phyloP scores from a whole-genome alignment of 257 asterid species.

The Asclepias syriaca region DNA sequence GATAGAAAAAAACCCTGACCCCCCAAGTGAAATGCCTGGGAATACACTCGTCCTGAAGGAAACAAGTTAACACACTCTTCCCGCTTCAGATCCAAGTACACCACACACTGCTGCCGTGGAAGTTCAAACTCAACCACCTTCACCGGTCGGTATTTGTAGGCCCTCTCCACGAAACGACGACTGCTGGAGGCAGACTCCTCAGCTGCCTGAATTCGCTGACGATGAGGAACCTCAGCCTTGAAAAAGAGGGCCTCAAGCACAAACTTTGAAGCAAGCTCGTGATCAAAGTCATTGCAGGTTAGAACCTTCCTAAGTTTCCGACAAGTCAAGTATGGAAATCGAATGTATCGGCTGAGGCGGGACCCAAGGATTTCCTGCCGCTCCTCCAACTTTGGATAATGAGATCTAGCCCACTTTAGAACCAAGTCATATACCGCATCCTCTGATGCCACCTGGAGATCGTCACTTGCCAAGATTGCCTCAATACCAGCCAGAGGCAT shows the following conservation, averaged over 20 bases:
- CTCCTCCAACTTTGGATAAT: constrained; percentile 55
- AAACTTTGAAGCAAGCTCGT: constrained; percentile 51
- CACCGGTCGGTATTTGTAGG: constrained; percentile 82
- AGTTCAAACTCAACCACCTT: constrained; percentile 76
- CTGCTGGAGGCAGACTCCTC: constrained; percentile 50
- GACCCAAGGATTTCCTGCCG: constrained; percentile 61
- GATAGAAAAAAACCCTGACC: constrained; percentile 93
- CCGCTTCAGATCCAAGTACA: constrained; percentile 77
- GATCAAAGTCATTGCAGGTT: constrained; percentile 68
- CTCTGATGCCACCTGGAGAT: constrained; percentile 86
- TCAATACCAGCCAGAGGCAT: constrained; percentile 88
- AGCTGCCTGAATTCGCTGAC: constrained; percentile 58
- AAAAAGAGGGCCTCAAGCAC: constrained; percentile 76
- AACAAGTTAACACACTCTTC: constrained; percentile 63
- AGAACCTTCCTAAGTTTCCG: constrained; percentile 75
- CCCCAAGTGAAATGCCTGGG: constrained; percentile 90
- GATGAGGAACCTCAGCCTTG: constrained; percentile 82
- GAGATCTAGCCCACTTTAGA: constrained; percentile 68
- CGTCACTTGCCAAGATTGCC: constrained; percentile 79
- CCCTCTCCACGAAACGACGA: constrained; percentile 68
- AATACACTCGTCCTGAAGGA: constrained; percentile 82
- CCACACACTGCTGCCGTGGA: constrained; percentile 86
- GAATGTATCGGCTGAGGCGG: constrained; percentile 60
- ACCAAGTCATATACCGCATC: constrained; percentile 88
- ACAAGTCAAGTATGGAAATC: constrained; percentile 79